These are phyloP conservation scores for Tuctoria greenei DNA, from an alignment of 176 grass and related monocot genomes.

Conservation along the genomic window DNA sequence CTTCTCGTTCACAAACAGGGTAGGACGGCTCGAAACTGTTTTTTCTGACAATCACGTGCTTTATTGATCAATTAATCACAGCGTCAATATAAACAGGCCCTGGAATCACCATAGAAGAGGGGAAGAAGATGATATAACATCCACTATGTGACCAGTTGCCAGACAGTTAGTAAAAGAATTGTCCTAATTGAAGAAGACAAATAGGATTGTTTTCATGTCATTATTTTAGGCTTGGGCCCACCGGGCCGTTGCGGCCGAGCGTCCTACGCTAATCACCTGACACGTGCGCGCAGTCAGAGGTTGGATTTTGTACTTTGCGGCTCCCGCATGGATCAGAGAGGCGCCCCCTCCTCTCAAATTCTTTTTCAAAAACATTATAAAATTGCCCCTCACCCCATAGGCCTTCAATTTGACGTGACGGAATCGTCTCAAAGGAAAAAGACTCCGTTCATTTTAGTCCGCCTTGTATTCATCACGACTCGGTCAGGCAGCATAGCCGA, in stretches of 20 bases:
- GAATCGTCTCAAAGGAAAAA: not conserved
- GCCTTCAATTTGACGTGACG: too few species aligned
- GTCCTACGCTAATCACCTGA: not conserved
- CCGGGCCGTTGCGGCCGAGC: not conserved
- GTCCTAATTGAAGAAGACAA: too few species aligned
- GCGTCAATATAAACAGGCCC: too few species aligned
- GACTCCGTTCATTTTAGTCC: not conserved
- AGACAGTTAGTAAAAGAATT: too few species aligned
- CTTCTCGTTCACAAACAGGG: too few species aligned
- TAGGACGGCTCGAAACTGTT: too few species aligned
- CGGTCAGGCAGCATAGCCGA: not conserved
- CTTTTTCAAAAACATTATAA: not conserved
- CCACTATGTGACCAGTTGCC: too few species aligned
- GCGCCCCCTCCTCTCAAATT: not conserved
- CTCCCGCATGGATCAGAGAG: not conserved
- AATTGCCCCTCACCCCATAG: not conserved
- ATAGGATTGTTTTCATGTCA: not conserved
- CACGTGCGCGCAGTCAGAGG: not conserved
- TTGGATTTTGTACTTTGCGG: not conserved
- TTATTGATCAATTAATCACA: too few species aligned
- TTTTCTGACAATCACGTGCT: too few species aligned
- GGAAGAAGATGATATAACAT: too few species aligned
- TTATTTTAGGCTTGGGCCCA: not conserved
- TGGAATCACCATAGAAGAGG: too few species aligned
- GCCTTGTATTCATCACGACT: not conserved